Evolutionary conservation across 768 basidiomycete genomes (phyloP).

Genomic region (Cytidiella melzeri): DNA sequence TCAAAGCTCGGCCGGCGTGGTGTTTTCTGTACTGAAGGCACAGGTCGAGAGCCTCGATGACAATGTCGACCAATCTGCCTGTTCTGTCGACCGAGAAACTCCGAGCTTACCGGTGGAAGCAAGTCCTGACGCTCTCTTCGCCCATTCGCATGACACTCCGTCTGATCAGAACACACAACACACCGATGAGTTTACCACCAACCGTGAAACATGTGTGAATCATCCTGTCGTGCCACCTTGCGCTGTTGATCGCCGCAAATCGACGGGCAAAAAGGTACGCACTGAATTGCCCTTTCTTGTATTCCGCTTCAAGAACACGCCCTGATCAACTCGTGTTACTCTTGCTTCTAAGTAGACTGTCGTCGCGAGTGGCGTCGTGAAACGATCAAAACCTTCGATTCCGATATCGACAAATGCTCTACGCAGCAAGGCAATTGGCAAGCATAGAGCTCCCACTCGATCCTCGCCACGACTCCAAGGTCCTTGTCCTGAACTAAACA

Average conservation of each 20-base stretch:
- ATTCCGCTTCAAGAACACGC: not conserved
- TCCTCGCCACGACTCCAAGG: no score
- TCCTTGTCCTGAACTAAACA: no score
- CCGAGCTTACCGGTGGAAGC: not conserved
- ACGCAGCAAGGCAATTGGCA: slow-evolving; percentile 2
- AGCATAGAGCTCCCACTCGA: no score
- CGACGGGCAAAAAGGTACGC: not conserved
- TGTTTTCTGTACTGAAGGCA: not conserved
- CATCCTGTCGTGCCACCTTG: not conserved
- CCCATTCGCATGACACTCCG: not conserved
- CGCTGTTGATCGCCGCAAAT: not conserved
- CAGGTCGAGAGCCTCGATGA: slow-evolving; percentile 1
- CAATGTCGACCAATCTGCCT: not conserved
- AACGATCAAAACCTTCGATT: slow-evolving; percentile 10
- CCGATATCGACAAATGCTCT: slow-evolving; percentile 18
- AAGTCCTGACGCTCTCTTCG: not conserved
- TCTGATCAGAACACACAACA: not conserved
- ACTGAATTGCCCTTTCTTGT: not conserved
- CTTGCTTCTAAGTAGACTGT: slow-evolving; percentile 21
- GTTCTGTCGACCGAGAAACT: not conserved
- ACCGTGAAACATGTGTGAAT: not conserved
- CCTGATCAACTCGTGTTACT: slow-evolving; percentile 8
- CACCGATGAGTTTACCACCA: not conserved
- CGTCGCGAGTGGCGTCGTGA: slow-evolving; percentile 17
- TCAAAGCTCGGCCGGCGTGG: not conserved